Conservation (phyloP, 2,329 filamentous ascomycete species). For the Claviceps sp. region DNA sequence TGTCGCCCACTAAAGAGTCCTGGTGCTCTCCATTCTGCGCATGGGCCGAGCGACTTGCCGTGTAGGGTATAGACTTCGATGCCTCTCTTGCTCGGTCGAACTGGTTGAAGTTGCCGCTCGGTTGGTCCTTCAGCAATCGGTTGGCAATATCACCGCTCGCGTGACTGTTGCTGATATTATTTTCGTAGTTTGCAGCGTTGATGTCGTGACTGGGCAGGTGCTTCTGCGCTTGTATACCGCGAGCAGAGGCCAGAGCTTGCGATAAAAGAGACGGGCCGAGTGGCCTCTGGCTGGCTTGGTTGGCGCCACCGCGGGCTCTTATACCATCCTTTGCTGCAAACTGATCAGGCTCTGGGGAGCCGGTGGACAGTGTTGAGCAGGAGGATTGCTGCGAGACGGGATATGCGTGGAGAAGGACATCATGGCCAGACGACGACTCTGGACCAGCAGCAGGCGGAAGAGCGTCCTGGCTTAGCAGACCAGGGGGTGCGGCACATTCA, state of each 20-base stretch:
- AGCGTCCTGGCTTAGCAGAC: constrained; percentile 24
- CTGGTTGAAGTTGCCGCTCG: neutral
- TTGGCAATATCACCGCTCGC: neutral
- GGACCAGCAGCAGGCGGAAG: constrained; percentile 1
- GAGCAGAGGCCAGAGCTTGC: constrained; percentile 45
- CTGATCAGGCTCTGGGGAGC: constrained; percentile 3
- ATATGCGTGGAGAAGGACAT: constrained; percentile 2
- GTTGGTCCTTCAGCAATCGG: neutral
- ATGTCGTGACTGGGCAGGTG: neutral
- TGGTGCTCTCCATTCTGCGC: constrained; percentile 6
- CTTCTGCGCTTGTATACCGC: constrained; percentile 28
- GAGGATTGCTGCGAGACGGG: neutral
- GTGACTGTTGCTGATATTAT: neutral
- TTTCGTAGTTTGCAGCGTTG: neutral
- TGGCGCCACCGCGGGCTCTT: constrained; percentile 31
- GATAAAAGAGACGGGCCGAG: constrained; percentile 42
- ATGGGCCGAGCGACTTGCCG: constrained; percentile 2
- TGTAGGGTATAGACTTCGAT: neutral
- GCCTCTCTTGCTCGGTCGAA: neutral
- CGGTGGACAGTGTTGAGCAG: constrained; percentile 1
- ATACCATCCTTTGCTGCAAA: constrained; percentile 20
- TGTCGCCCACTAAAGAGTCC: constrained; percentile 2
- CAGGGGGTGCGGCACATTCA: constrained; percentile 42
- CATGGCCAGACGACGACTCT: constrained; percentile 9
- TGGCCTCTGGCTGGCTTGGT: constrained; percentile 18